These are phyloP conservation scores for Podaxis mareebaensis DNA, from an alignment of 768 basidiomycete species.

Conservation along the genomic window DNA sequence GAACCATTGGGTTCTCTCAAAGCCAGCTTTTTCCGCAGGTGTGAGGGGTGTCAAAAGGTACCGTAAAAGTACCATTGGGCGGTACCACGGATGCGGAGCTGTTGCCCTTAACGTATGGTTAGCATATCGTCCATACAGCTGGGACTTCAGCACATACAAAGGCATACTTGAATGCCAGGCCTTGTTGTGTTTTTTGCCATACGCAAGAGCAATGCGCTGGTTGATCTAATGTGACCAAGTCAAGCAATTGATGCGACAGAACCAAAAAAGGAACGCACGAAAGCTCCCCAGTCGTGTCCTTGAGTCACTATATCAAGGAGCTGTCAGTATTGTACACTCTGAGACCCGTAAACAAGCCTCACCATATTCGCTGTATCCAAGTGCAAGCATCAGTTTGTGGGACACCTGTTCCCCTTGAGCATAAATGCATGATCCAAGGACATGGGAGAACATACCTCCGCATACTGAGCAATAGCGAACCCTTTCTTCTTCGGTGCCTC, in stretches of 20 bases:
- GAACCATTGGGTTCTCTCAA: constrained; percentile 32
- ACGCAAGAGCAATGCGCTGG: constrained; percentile 27
- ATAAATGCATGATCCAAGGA: not conserved
- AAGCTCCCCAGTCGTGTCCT: constrained; percentile 27
- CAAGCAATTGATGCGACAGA: too few species aligned
- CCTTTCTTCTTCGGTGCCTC: constrained; percentile 51
- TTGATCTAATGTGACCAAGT: constrained; percentile 23
- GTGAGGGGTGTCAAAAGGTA: constrained; percentile 30
- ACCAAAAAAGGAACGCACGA: not conserved
- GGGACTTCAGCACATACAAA: constrained; percentile 28
- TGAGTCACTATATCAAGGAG: constrained; percentile 27
- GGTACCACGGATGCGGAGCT: constrained; percentile 24
- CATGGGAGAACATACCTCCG: constrained; percentile 41
- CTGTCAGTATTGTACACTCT: not conserved
- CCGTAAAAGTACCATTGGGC: constrained; percentile 27
- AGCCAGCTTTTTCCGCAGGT: constrained; percentile 33
- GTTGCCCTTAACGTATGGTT: constrained; percentile 13
- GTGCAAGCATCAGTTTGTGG: constrained; percentile 48
- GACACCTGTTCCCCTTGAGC: constrained; percentile 30
- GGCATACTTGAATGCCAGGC: constrained; percentile 50
- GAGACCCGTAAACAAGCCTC: not conserved
- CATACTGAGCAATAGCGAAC: constrained; percentile 47
- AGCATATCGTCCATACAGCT: not conserved
- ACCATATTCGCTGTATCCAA: constrained; percentile 52
- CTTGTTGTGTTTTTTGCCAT: constrained; percentile 42